These are phyloP conservation scores for Haplosporangium sp. DNA, from an alignment of 371 early-diverging fungal genomes.

Conservation along the genomic window DNA sequence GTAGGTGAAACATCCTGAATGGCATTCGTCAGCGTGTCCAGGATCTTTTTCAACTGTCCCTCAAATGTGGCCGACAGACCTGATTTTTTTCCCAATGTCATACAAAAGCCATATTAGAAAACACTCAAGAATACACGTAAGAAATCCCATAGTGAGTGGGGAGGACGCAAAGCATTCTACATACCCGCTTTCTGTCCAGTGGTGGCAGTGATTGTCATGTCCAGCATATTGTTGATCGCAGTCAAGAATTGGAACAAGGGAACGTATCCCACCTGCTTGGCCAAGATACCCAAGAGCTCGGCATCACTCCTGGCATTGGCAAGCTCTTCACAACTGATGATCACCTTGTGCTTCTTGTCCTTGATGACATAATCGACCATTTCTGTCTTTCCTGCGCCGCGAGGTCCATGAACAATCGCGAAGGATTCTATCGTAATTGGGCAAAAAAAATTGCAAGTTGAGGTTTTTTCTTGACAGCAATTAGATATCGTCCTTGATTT, in stretches of 20 bases:
- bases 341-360: constrained; percentile 70
- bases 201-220: constrained; percentile 81
- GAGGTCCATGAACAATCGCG: constrained; percentile 68
- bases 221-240: constrained; percentile 74
- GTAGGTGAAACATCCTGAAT: constrained; percentile 42
- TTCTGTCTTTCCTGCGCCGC: constrained; percentile 68
- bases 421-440: constrained; percentile 61
- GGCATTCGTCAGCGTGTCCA: constrained; percentile 66
- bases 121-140: no score
- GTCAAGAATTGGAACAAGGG: constrained; percentile 84
- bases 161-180: neutral
- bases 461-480: neutral
- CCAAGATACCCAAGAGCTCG: constrained; percentile 71
- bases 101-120: neutral
- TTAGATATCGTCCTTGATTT: neutral
- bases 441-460: neutral
- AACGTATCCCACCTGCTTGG: constrained; percentile 81
- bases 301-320: constrained; percentile 75
- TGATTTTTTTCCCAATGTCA: constrained; percentile 74
- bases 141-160: neutral
- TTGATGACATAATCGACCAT: constrained; percentile 63
- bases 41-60: constrained; percentile 66
- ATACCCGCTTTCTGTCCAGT: constrained; percentile 86
- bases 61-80: constrained; percentile 69
- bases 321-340: constrained; percentile 82